Percentiles rank a stretch among this genome's conserved stretches.
Conservation (phyloP, 1,139 yeast genomes). For the Hyphopichia wangnamkhiaoensis region DNA sequence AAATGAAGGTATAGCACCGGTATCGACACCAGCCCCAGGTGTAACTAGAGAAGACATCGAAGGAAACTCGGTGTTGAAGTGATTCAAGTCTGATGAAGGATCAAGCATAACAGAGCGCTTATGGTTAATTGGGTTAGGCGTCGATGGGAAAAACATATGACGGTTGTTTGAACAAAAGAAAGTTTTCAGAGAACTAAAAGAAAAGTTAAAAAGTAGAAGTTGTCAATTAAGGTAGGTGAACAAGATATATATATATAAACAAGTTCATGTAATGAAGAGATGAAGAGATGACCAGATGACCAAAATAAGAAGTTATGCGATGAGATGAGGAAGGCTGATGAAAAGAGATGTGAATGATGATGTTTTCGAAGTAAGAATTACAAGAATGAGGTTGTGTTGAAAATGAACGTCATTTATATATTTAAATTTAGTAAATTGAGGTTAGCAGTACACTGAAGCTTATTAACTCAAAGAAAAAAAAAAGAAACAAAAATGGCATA, state of each 20-base stretch:
- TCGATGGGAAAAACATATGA: conserved; percentile 12
- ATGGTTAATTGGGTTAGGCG: conserved; percentile 11
- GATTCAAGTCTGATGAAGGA: conserved; percentile 18
- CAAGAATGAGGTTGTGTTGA: not conserved
- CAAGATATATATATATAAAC: not conserved
- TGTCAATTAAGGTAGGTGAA: too few relatives aligned
- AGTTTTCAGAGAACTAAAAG: too few relatives aligned
- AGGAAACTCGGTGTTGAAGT: conserved; percentile 14
- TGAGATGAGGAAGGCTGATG: not conserved
- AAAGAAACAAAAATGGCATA: not conserved
- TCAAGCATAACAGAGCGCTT: conserved; percentile 23
- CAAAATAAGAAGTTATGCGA: not conserved
- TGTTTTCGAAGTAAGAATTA: not conserved
- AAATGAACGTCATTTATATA: conserved; percentile 5
- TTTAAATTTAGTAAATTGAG: conserved; percentile 3
- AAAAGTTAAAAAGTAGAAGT: not conserved
- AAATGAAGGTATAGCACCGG: not conserved
- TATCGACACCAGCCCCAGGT: not conserved
- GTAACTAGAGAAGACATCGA: conserved; percentile 2
- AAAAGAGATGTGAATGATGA: not conserved
- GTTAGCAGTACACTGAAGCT: not conserved
- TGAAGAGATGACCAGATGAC: not conserved
- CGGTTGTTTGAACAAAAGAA: too few relatives aligned
- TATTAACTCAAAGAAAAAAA: not conserved
- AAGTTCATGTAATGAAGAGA: not conserved